Conservation (phyloP, 345 rosid genomes). For the Clausena lansium region DNA sequence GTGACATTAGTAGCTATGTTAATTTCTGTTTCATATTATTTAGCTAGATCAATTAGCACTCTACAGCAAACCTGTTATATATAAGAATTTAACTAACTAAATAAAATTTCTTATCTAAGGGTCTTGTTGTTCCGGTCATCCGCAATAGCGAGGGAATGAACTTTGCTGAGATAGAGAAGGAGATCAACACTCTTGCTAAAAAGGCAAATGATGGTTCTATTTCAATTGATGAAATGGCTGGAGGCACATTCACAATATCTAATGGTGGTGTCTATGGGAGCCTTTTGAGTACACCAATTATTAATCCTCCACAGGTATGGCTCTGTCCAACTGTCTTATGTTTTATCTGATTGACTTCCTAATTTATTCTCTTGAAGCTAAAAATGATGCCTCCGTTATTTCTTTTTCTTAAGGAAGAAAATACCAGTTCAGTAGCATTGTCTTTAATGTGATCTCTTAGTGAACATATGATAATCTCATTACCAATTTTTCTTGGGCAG, state of each 20-base stretch:
- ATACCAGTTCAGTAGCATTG: not conserved
- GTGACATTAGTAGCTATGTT: not conserved
- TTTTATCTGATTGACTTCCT: not conserved
- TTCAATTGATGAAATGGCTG: constrained; percentile 99
- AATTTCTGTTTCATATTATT: not conserved
- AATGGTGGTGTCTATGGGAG: constrained; percentile 95
- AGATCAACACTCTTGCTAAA: constrained; percentile 81
- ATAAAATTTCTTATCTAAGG: constrained; percentile 38
- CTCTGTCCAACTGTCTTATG: not conserved
- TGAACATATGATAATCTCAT: not conserved
- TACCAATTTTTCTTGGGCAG: constrained; percentile 24
- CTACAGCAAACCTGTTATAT: not conserved
- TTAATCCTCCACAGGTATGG: constrained; percentile 95
- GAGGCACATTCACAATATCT: constrained; percentile 88
- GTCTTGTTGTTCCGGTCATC: constrained; percentile 85
- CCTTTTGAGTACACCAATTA: constrained; percentile 96
- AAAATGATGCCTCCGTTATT: not conserved
- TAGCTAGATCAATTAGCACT: not conserved
- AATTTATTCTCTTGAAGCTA: not conserved
- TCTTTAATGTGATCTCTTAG: not conserved
- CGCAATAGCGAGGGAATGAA: constrained; percentile 70
- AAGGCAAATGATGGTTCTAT: constrained; percentile 90
- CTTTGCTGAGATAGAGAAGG: constrained; percentile 91
- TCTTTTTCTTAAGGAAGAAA: not conserved
- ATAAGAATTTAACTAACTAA: not conserved